A percentile compares a stretch with the other conserved stretches of the same genome.
Conservation (phyloP, 441 rosid species). For the Manihot esculenta region DNA sequence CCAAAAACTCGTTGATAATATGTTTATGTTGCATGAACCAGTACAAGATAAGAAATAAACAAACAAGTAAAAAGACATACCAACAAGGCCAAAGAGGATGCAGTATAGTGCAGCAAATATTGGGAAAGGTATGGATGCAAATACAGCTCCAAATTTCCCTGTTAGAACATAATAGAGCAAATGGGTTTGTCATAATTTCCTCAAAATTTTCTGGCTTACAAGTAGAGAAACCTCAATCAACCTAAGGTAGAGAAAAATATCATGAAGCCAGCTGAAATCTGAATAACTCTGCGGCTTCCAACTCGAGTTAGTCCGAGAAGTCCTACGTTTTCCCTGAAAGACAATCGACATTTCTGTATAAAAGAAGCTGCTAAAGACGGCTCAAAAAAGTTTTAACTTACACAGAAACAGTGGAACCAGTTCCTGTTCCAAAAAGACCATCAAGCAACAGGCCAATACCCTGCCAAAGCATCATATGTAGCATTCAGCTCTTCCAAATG, state of each 20-base stretch:
- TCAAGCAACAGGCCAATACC: constrained; percentile 85
- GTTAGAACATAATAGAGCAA: constrained; percentile 18
- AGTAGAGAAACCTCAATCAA: constrained; percentile 30
- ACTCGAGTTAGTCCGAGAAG: constrained; percentile 92
- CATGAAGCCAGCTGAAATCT: constrained; percentile 96
- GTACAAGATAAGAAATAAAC: background rate
- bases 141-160: constrained; percentile 96
- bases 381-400: constrained; percentile 35
- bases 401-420: constrained; percentile 84
- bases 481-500: background rate
- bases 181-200: background rate
- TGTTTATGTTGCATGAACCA: constrained; percentile 10
- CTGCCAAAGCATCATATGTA: constrained; percentile 37
- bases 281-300: constrained; percentile 95
- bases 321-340: constrained; percentile 91
- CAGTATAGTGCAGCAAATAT: constrained; percentile 90
- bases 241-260: constrained; percentile 92
- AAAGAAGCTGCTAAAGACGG: constrained; percentile 12
- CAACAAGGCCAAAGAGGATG: constrained; percentile 84
- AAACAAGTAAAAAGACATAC: constrained; percentile 33
- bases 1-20: too few species aligned
- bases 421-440: constrained; percentile 88
- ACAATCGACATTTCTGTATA: constrained; percentile 17
- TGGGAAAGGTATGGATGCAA: constrained; percentile 92
- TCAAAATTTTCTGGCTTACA: background rate